Percentiles rank a stretch among this genome's conserved stretches.
Conservation (phyloP, 2,329 filamentous ascomycete species). For the Arthrinium phaeospermum region DNA sequence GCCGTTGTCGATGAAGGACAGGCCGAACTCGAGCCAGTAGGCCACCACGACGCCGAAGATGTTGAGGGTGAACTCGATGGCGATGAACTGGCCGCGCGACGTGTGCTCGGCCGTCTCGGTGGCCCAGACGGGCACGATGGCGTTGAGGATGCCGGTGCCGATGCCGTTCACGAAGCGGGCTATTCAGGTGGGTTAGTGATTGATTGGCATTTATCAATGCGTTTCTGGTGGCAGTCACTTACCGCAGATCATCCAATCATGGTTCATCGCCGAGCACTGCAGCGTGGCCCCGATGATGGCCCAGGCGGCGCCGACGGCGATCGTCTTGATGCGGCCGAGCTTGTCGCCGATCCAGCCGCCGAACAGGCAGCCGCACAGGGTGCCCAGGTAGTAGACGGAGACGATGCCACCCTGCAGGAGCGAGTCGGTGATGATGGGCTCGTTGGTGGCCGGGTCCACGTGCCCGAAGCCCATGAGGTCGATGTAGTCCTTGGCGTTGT, state of each 20-base stretch:
- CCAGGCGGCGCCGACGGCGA: conserved; percentile 64
- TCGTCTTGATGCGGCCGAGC: conserved; percentile 67
- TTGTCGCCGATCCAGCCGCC: conserved; percentile 70
- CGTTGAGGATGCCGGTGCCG: conserved; percentile 73
- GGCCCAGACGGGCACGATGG: conserved; percentile 74
- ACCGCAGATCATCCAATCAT: conserved; percentile 73
- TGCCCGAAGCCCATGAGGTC: conserved; percentile 70
- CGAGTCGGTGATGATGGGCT: conserved; percentile 62
- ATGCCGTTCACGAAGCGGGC: conserved; percentile 67
- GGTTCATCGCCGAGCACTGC: conserved; percentile 69
- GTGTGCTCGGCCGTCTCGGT: conserved; percentile 73
- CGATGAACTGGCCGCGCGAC: conserved; percentile 71
- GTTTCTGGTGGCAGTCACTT: conserved; percentile 32
- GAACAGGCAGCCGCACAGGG: conserved; percentile 65
- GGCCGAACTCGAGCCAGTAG: conserved; percentile 67
- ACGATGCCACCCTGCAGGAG: conserved; percentile 69
- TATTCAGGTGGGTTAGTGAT: conserved; percentile 30
- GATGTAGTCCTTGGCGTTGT: conserved; percentile 67
- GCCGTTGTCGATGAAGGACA: conserved; percentile 65
- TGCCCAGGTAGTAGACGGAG: conserved; percentile 60
- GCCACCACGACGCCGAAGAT: conserved; percentile 71
- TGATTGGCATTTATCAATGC: too few species aligned
- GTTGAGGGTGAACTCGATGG: conserved; percentile 75
- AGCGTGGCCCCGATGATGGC: conserved; percentile 65
- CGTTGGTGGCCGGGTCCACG: conserved; percentile 51